Evolutionary conservation across 1,139 yeast genomes (phyloP), one percentile per base, ranked within the genome.

Genomic region (Kazachstania sp.): DNA sequence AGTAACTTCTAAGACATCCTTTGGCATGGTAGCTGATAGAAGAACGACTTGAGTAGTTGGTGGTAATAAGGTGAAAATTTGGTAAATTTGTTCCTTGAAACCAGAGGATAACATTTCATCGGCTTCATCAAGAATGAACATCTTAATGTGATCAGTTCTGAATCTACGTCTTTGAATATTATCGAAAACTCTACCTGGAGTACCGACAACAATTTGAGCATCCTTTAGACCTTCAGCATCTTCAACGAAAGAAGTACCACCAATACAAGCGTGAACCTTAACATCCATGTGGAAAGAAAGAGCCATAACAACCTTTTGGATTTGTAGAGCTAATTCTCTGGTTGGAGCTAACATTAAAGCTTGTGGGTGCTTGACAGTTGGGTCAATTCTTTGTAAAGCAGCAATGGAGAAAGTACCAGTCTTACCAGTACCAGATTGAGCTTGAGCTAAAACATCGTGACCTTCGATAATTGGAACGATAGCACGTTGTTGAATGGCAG

Each of bases 391-490:
- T 78, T 90, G 96, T 71, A 92, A 79, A 64, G 95, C 92, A 64
- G 96, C 85, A 65, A 92, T 90, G 70, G 97, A 84, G 82, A 92
- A 92, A 59, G 98, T 92, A 67, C 97, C 98, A 55, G 98, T 92
- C 78, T 92, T 92, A 83, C 98, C 98, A 58, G 98, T 92, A 83
- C 98, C 98, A 48, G 97, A 90, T 79, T 92, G 98, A 61, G 97
- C 97, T 75, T 92, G 98, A 60, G 97, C 98, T 66, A 92, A 81
- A 51, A 90, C 96, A 72, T 92, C 98, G 73, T 92, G 82, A 60
- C 95, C 96, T 71, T 86, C 94, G 67, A 92, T 83, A 71, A 92
- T 88, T 69, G 96, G 98, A 68, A 86, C 77, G 64, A 92, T 92
- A 57, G 98, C 98, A 74, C 98, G 86, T 72, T 87, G 95, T 77